These are phyloP conservation scores for Aspergillus egyptiacus DNA, from an alignment of 495 filamentous ascomycete species.

Conservation along the genomic window DNA sequence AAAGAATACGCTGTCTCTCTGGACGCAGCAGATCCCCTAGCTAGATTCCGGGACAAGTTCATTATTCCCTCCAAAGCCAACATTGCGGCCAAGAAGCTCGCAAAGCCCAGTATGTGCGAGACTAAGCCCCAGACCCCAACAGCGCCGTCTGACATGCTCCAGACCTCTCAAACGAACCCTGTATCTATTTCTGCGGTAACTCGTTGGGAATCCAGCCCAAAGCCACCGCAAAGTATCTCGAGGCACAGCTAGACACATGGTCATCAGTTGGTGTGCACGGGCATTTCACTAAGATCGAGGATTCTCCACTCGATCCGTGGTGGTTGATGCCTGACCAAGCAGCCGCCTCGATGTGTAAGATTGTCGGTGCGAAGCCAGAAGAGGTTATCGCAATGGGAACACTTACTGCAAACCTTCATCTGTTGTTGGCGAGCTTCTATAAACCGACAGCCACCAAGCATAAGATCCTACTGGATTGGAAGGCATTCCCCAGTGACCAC, in stretches of 20 bases:
- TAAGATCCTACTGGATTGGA: conserved; percentile 89
- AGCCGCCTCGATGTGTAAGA: conserved; percentile 64
- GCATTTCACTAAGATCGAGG: conserved; percentile 76
- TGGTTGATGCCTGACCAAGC: conserved; percentile 68
- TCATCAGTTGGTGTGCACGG: conserved; percentile 83
- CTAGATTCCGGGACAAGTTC: conserved; percentile 66
- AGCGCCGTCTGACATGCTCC: conserved; percentile 15
- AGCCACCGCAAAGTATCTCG: conserved; percentile 61
- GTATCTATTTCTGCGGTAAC: conserved; percentile 89
- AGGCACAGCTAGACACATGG: conserved; percentile 81
- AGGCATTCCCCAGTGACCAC: conserved; percentile 94
- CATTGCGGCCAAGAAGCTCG: conserved; percentile 60
- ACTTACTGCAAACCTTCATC: conserved; percentile 83
- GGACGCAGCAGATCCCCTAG: conserved; percentile 64
- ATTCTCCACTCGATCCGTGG: conserved; percentile 72
- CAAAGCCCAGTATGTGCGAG: conserved; percentile 35
- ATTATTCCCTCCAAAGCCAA: conserved; percentile 77
- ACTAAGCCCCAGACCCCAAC: background rate
- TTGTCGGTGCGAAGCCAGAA: conserved; percentile 69
- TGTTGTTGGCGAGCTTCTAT: conserved; percentile 89
- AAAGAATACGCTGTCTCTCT: conserved; percentile 56
- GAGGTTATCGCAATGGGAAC: conserved; percentile 95
- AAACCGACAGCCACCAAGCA: conserved; percentile 63
- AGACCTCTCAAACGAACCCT: conserved; percentile 43
- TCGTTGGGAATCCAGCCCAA: conserved; percentile 89